phyloP scores from a whole-genome alignment of 2,329 filamentous ascomycete genomes.

The Phaeophleospora eucalypticola region DNA sequence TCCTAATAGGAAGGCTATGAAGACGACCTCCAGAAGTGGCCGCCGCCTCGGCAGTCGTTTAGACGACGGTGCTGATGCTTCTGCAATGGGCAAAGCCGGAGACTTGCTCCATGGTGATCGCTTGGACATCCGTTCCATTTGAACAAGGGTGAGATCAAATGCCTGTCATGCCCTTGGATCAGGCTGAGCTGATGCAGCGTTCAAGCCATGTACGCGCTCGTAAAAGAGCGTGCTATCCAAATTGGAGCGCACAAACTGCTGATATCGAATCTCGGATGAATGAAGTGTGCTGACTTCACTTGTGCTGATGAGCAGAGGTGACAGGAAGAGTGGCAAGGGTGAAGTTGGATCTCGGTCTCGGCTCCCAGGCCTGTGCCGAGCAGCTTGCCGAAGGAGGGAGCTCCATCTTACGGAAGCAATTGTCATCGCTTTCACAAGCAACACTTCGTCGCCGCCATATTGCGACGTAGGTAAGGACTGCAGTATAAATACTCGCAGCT shows the following conservation, averaged over 20 bases:
- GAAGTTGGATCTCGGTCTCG: not conserved
- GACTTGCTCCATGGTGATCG: not conserved
- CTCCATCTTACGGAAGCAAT: constrained; percentile 1
- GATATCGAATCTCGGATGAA: no score
- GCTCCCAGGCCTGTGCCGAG: not conserved
- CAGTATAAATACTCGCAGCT: constrained; percentile 16
- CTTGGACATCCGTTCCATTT: not conserved
- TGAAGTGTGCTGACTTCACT: no score
- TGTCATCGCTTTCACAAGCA: constrained; percentile 1
- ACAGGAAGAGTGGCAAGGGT: no score
- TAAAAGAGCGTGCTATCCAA: no score
- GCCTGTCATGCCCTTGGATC: no score
- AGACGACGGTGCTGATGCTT: not conserved
- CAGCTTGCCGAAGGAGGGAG: not conserved
- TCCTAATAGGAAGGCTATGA: not conserved
- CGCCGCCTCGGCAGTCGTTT: not conserved
- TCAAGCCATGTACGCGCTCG: no score
- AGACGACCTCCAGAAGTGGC: not conserved
- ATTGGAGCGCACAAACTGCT: no score
- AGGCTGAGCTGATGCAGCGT: no score
- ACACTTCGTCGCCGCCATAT: not conserved
- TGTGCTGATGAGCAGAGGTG: no score
- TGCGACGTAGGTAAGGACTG: not conserved
- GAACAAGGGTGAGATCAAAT: no score
- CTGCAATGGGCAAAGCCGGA: not conserved